phyloP scores from a whole-genome alignment of 768 basidiomycete genomes.

The Hygrophoropsis aurantiaca region DNA sequence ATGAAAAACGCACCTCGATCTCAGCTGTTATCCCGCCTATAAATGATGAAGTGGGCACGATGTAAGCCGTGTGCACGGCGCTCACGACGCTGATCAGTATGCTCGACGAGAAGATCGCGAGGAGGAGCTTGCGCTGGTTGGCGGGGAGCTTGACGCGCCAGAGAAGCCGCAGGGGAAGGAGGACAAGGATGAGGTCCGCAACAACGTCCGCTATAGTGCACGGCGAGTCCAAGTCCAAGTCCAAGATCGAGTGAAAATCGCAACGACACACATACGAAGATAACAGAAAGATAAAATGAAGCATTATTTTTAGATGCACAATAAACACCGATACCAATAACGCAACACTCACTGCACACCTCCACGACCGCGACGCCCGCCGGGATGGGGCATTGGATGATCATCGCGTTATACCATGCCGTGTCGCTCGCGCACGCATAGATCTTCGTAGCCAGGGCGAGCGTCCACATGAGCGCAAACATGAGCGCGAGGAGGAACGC shows the following conservation, averaged over 20 bases:
- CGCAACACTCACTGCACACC: constrained; percentile 43
- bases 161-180: constrained; percentile 46
- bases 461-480: constrained; percentile 27
- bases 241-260: no score
- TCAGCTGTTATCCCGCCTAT: constrained; percentile 29
- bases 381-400: constrained; percentile 43
- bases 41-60: constrained; percentile 30
- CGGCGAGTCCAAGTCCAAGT: no score
- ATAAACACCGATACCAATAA: no score
- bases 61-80: constrained; percentile 41
- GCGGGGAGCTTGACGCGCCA: constrained; percentile 40
- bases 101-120: constrained; percentile 51
- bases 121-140: constrained; percentile 40
- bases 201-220: constrained; percentile 44
- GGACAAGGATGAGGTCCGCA: constrained; percentile 45
- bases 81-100: constrained; percentile 47
- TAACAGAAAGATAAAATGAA: no score
- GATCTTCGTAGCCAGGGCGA: constrained; percentile 17
- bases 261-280: no score
- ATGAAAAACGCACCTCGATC: constrained; percentile 48
- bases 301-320: no score
- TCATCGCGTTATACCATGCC: constrained; percentile 36
- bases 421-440: constrained; percentile 41
- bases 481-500: constrained; percentile 23
- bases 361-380: constrained; percentile 52